These are phyloP conservation scores for Aspergillus egyptiacus DNA, from an alignment of 495 filamentous ascomycete species.

Conservation along the genomic window DNA sequence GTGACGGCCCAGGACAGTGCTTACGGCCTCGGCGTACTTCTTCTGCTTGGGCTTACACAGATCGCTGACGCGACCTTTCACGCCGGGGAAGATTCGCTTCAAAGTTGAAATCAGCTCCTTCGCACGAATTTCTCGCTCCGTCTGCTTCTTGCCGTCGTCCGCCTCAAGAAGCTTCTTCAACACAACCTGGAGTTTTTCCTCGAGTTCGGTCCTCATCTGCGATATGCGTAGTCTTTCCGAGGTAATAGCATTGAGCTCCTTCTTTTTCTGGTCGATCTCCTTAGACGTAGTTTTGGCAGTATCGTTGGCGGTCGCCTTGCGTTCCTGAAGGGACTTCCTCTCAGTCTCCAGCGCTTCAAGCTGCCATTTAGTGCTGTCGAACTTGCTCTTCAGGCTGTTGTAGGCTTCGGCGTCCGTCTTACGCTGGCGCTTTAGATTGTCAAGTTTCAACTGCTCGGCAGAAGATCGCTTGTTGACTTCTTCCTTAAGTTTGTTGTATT, in stretches of 20 bases:
- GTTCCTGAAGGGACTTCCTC: constrained; percentile 59
- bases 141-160: constrained; percentile 75
- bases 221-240: constrained; percentile 77
- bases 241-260: constrained; percentile 73
- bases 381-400: constrained; percentile 78
- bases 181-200: constrained; percentile 82
- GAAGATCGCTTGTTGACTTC: constrained; percentile 83
- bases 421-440: constrained; percentile 74
- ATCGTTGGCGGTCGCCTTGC: constrained; percentile 52
- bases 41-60: constrained; percentile 94
- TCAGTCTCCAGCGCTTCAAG: constrained; percentile 69
- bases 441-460: constrained; percentile 72
- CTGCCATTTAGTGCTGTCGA: constrained; percentile 69
- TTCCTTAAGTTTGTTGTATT: constrained; percentile 79
- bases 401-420: constrained; percentile 87
- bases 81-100: constrained; percentile 87
- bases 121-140: constrained; percentile 66
- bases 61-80: constrained; percentile 83
- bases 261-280: constrained; percentile 86
- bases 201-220: constrained; percentile 76
- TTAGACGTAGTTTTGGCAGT: constrained; percentile 59
- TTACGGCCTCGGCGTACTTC: constrained; percentile 88
- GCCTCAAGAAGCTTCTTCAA: constrained; percentile 73
- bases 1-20: constrained; percentile 84
- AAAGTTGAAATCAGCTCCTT: constrained; percentile 77